A percentile compares a stretch with the other conserved stretches of the same genome.
Evolutionary conservation across 1,284 basidiomycete species (phyloP).

Genomic region (Xerocomus nothofagi): DNA sequence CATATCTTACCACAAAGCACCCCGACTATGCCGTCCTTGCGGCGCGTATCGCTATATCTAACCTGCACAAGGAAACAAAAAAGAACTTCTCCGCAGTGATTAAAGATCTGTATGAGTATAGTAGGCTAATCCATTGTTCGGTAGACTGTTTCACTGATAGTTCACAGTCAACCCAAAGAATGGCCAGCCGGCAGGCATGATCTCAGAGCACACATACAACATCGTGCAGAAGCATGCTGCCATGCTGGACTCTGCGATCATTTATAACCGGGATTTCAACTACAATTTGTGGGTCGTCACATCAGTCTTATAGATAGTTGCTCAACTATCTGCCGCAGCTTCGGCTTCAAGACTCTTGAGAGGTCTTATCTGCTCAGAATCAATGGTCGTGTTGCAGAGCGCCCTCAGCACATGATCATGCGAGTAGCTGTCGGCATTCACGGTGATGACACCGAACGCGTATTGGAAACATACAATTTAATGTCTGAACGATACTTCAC

Average conservation of each 20-base stretch:
- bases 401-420: constrained; percentile 99
- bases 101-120: constrained; percentile 87
- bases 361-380: constrained; percentile 96
- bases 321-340: constrained; percentile 50
- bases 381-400: constrained; percentile 93
- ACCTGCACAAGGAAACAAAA: constrained; percentile 99
- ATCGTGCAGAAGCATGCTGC: constrained; percentile 84
- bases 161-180: constrained; percentile 95
- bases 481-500: constrained; percentile 99
- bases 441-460: constrained; percentile 86
- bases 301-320: not conserved
- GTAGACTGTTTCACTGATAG: constrained; percentile 7
- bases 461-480: constrained; percentile 89
- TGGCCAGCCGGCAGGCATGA: constrained; percentile 84
- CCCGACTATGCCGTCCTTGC: constrained; percentile 99
- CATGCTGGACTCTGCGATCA: constrained; percentile 89
- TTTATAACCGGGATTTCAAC: constrained; percentile 97
- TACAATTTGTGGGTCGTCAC: constrained; percentile 80
- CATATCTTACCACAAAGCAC: constrained; percentile 95
- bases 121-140: constrained; percentile 43
- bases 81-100: constrained; percentile 95
- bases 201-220: constrained; percentile 86
- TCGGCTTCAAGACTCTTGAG: constrained; percentile 99
- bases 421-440: constrained; percentile 98
- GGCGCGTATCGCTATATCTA: constrained; percentile 97